Conservation (phyloP, 345 rosid genomes). For the Gossypium stocksii region DNA sequence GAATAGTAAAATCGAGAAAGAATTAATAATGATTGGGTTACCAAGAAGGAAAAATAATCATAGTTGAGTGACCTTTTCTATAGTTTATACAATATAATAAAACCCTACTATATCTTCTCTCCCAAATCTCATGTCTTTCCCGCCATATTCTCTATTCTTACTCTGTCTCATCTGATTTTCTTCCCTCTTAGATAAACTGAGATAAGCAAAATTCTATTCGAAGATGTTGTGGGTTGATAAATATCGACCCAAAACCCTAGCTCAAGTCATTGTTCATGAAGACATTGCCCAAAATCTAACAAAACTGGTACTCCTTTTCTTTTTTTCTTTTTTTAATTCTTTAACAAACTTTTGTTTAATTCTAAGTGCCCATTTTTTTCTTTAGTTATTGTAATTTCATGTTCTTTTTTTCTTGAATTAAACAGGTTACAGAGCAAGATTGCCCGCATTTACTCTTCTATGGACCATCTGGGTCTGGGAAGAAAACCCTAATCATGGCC, state of each 20-base stretch:
- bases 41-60: too few relatives aligned
- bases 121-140: constrained; percentile 10
- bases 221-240: constrained; percentile 99
- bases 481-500: constrained; percentile 98
- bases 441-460: constrained; percentile 96
- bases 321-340: background rate
- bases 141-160: constrained; percentile 13
- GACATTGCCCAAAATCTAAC: constrained; percentile 81
- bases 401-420: background rate
- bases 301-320: constrained; percentile 54
- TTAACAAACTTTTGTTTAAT: background rate
- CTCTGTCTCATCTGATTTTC: background rate
- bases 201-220: background rate
- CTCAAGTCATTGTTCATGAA: constrained; percentile 68
- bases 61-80: too few relatives aligned
- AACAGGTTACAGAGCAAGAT: constrained; percentile 84
- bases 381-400: constrained; percentile 12
- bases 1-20: too few relatives aligned
- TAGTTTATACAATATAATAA: background rate
- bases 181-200: background rate
- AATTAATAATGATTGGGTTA: too few relatives aligned
- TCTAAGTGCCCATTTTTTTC: constrained; percentile 28
- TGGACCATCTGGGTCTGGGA: constrained; percentile 96
- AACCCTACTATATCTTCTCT: background rate
- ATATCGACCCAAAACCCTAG: constrained; percentile 92